phyloP scores from a whole-genome alignment of 805 yeast species.

The Saturnispora sanitii region DNA sequence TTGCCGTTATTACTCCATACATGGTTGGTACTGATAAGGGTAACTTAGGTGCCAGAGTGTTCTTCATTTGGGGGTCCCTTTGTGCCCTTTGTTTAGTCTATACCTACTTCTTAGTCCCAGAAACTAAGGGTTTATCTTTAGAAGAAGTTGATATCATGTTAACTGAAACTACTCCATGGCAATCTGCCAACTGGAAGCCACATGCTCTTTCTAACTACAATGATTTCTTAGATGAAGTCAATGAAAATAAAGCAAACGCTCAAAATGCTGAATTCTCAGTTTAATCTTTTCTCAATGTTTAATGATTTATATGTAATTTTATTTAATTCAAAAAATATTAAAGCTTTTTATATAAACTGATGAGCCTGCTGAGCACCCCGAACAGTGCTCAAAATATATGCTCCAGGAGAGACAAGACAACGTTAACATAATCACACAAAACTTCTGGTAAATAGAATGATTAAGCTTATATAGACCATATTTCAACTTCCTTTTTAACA shows the following conservation, averaged over 20 bases:
- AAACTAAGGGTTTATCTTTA: conserved; percentile 71
- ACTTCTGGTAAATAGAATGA: too few species aligned
- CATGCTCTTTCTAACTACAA: conserved; percentile 13
- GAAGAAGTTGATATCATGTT: conserved; percentile 62
- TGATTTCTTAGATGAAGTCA: conserved; percentile 18
- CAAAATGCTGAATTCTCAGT: background rate
- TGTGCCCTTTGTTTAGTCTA: conserved; percentile 43
- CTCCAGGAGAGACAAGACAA: too few species aligned
- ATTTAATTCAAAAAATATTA: background rate
- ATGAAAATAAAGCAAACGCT: background rate
- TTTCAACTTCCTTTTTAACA: background rate
- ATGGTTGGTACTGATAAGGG: conserved; percentile 56
- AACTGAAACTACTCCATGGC: conserved; percentile 27
- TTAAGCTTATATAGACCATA: too few species aligned
- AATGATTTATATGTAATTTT: background rate
- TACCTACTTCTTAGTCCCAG: conserved; percentile 64
- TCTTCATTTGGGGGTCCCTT: conserved; percentile 61
- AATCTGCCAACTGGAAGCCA: conserved; percentile 29
- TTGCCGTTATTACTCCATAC: conserved; percentile 70
- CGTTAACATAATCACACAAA: too few species aligned
- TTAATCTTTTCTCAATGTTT: background rate
- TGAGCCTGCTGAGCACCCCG: background rate
- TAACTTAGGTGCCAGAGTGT: conserved; percentile 53
- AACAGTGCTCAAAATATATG: too few species aligned
- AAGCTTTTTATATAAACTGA: background rate